Conservation (phyloP, 306 rosid species). For the Vigna trinervia region DNA sequence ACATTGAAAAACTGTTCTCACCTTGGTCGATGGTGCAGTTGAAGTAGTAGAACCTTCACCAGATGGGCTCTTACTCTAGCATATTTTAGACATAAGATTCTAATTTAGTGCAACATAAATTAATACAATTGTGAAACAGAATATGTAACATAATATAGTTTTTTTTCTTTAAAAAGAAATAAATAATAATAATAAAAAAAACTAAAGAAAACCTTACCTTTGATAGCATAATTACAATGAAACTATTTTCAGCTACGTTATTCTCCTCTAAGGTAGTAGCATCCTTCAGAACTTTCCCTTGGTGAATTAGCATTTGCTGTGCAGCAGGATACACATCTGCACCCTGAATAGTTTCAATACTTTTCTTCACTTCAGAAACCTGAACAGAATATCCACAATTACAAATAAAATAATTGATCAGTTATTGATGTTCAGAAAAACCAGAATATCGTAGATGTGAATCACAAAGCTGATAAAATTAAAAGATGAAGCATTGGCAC, state of each 20-base stretch:
- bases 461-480: too few relatives aligned
- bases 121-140: background rate
- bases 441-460: constrained; percentile 1
- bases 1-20: constrained; percentile 38
- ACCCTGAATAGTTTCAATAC: constrained; percentile 69
- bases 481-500: background rate
- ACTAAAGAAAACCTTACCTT: constrained; percentile 54
- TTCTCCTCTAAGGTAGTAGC: constrained; percentile 77
- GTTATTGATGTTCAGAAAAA: background rate
- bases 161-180: background rate
- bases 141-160: background rate
- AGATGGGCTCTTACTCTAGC: constrained; percentile 62
- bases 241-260: constrained; percentile 78
- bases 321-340: constrained; percentile 75
- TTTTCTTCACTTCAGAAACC: constrained; percentile 82
- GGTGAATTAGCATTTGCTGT: constrained; percentile 89
- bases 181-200: background rate
- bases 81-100: constrained; percentile 9
- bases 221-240: constrained; percentile 79
- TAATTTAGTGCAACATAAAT: constrained; percentile 20
- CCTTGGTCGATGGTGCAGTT: constrained; percentile 60
- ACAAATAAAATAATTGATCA: background rate
- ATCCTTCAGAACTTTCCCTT: constrained; percentile 87
- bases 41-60: constrained; percentile 64
- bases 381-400: constrained; percentile 41